These are phyloP conservation scores for Pleurotus salmoneostramineus DNA, from an alignment of 768 basidiomycete genomes.

Conservation along the genomic window DNA sequence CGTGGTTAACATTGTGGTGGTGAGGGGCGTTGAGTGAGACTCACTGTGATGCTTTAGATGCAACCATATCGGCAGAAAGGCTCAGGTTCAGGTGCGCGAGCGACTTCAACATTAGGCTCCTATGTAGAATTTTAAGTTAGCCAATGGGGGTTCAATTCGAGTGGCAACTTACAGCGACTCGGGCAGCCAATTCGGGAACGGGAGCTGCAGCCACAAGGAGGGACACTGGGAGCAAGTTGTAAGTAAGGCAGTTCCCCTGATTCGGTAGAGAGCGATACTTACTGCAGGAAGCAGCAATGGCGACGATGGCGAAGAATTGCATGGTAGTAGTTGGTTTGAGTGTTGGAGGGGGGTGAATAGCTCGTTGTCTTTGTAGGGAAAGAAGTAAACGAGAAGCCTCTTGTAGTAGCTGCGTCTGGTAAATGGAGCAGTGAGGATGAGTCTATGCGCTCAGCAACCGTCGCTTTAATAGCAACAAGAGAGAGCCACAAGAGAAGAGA, in stretches of 20 bases:
- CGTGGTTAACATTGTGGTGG: background rate
- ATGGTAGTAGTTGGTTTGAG: background rate
- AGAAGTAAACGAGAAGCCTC: slow-evolving; percentile 2
- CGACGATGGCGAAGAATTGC: slow-evolving; percentile 6
- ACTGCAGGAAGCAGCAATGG: slow-evolving; percentile 4
- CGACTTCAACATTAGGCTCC: background rate
- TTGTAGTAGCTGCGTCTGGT: background rate
- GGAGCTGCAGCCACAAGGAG: slow-evolving; percentile 1
- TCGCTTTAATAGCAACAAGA: slow-evolving; percentile 8
- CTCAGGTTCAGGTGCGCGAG: slow-evolving; percentile 4
- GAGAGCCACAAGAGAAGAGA: background rate
- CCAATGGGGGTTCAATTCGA: background rate
- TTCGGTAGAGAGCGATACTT: background rate
- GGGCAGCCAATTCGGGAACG: slow-evolving; percentile 3
- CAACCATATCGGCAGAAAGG: slow-evolving; percentile 5
- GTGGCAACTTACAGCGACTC: background rate
- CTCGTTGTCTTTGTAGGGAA: background rate
- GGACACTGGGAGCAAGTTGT: background rate
- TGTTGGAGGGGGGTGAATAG: background rate
- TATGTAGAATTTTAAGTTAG: background rate
- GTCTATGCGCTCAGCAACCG: slow-evolving; percentile 1
- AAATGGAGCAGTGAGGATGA: slow-evolving; percentile 5
- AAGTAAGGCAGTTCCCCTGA: background rate
- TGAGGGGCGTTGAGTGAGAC: background rate
- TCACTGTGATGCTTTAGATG: background rate